Evolutionary conservation across 2,329 filamentous ascomycete species (phyloP).

Genomic region (Tolypocladium endophyticum): DNA sequence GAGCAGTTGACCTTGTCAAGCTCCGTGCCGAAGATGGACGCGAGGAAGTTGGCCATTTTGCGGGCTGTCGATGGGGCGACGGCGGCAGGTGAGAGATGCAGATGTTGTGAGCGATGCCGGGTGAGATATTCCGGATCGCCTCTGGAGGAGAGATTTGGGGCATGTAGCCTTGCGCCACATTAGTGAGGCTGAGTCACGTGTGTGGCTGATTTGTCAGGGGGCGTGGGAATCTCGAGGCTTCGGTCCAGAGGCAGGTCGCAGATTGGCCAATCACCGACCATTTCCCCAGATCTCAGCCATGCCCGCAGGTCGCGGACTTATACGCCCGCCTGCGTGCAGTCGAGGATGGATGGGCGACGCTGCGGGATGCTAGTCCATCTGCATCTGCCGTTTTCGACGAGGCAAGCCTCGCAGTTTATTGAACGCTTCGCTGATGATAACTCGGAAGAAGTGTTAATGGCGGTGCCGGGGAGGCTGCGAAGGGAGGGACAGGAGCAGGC

Average conservation of each 20-base stretch:
- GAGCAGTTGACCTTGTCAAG: constrained; percentile 99
- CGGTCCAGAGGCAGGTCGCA: neutral
- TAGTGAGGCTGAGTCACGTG: constrained; percentile 16
- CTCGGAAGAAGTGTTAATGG: neutral
- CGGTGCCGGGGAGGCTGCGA: neutral
- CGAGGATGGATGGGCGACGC: too few species aligned
- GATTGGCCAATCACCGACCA: neutral
- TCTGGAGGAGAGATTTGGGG: neutral
- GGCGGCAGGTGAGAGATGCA: constrained; percentile 1
- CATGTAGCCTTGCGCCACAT: constrained; percentile 1
- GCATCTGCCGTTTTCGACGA: neutral
- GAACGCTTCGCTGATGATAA: neutral
- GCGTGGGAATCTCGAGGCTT: constrained; percentile 1
- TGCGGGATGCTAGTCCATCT: neutral
- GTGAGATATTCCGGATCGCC: neutral
- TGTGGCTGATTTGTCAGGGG: constrained; percentile 15
- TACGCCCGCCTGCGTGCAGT: neutral
- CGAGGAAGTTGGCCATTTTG: constrained; percentile 92
- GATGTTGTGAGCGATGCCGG: constrained; percentile 4
- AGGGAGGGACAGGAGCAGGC: neutral
- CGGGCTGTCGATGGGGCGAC: constrained; percentile 1
- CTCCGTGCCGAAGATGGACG: constrained; percentile 98
- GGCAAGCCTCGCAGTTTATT: neutral
- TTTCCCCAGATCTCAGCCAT: neutral
- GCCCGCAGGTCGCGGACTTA: neutral